A percentile compares a stretch with the other conserved stretches of the same genome.
Evolutionary conservation across 169 alveolate species (phyloP).

Genomic region (Plasmodium malariae): DNA sequence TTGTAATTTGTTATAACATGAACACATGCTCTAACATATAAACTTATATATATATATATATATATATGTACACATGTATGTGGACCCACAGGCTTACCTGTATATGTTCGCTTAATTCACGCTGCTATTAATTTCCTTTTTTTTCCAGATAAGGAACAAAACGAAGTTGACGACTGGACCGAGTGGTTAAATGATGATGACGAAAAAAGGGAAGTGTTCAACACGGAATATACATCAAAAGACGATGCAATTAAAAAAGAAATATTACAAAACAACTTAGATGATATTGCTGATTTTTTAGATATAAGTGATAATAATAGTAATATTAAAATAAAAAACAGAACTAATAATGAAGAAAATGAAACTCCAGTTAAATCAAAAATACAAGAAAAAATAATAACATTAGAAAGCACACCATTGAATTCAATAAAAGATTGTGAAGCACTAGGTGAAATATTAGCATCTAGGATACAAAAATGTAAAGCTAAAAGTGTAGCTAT

Average conservation of each 20-base stretch:
- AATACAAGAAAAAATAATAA: slow-evolving; percentile 38
- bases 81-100: too few relatives aligned
- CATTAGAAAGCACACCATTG: slow-evolving; percentile 56
- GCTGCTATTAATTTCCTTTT: too few relatives aligned
- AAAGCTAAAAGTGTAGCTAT: slow-evolving; percentile 66
- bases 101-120: too few relatives aligned
- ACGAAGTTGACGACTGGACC: slow-evolving; percentile 60
- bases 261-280: slow-evolving; percentile 46
- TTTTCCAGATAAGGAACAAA: neutral
- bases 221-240: neutral
- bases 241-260: slow-evolving; percentile 52
- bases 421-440: slow-evolving; percentile 65
- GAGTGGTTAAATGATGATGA: slow-evolving; percentile 69
- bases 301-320: slow-evolving; percentile 39
- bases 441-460: slow-evolving; percentile 52
- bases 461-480: slow-evolving; percentile 35
- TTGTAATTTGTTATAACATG: too few relatives aligned
- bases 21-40: too few relatives aligned
- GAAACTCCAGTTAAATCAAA: slow-evolving; percentile 24
- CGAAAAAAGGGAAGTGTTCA: slow-evolving; percentile 47
- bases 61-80: too few relatives aligned
- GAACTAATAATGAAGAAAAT: slow-evolving; percentile 13
- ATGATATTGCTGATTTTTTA: slow-evolving; percentile 64
- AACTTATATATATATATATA: too few relatives aligned
- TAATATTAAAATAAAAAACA: slow-evolving; percentile 23